These are phyloP conservation scores for Chaetomium olivaceum DNA, from an alignment of 2,329 filamentous ascomycete genomes.

Conservation along the genomic window DNA sequence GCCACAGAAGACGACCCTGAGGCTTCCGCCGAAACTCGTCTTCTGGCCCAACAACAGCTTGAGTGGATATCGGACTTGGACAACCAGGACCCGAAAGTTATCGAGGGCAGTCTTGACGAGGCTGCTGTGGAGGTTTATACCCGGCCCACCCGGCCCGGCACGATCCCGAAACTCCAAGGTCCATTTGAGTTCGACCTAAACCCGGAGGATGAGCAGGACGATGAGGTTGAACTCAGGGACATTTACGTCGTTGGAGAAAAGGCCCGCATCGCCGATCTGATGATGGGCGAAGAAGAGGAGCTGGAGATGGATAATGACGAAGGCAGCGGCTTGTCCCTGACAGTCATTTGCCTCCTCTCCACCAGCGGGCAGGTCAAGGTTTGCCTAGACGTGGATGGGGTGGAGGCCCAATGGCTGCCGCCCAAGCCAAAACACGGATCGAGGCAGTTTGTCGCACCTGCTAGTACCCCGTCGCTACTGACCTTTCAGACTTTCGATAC, in stretches of 20 bases:
- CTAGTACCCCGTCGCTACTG: constrained; percentile 52
- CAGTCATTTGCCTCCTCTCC: constrained; percentile 60
- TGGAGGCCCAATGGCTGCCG: constrained; percentile 67
- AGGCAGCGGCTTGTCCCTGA: constrained; percentile 60
- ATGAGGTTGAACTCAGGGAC: constrained; percentile 60
- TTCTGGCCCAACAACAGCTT: constrained; percentile 63
- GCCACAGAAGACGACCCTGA: constrained; percentile 61
- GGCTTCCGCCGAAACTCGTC: constrained; percentile 53
- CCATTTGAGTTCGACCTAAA: constrained; percentile 61
- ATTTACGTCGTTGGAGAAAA: constrained; percentile 65
- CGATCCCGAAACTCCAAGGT: constrained; percentile 61
- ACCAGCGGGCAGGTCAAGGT: constrained; percentile 62
- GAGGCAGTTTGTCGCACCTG: constrained; percentile 42
- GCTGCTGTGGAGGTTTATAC: constrained; percentile 56
- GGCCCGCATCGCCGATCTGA: constrained; percentile 59
- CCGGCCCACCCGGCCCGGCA: constrained; percentile 58
- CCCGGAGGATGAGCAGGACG: constrained; percentile 53
- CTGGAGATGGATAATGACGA: constrained; percentile 58
- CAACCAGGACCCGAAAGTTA: constrained; percentile 59
- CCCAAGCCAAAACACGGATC: constrained; percentile 54
- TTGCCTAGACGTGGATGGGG: constrained; percentile 61
- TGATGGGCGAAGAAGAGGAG: constrained; percentile 65
- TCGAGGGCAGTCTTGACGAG: constrained; percentile 53
- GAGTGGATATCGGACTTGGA: constrained; percentile 69
- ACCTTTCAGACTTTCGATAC: constrained; percentile 65